Conservation (phyloP, 2,329 filamentous ascomycete species). For the Myotisia sp. region DNA sequence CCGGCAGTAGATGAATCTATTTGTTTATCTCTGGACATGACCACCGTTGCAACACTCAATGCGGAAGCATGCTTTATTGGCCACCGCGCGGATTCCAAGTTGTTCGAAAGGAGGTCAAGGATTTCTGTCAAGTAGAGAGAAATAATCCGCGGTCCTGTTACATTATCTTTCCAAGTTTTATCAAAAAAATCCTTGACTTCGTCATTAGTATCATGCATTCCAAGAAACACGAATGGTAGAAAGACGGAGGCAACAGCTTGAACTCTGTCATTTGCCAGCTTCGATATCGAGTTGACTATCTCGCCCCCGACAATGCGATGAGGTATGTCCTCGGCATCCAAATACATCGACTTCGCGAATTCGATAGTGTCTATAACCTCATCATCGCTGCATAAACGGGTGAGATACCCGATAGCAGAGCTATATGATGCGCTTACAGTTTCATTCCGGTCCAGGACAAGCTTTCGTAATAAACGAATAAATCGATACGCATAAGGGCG, state of each 20-base stretch:
- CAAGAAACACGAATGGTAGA: constrained; percentile 77
- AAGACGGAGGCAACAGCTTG: constrained; percentile 58
- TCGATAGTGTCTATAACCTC: constrained; percentile 41
- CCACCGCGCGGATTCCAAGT: constrained; percentile 74
- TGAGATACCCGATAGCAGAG: constrained; percentile 69
- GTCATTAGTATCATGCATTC: constrained; percentile 69
- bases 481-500: constrained; percentile 61
- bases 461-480: constrained; percentile 62
- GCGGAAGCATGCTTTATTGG: constrained; percentile 78
- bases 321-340: constrained; percentile 62
- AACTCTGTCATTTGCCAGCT: constrained; percentile 80
- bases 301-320: constrained; percentile 66
- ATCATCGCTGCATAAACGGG: constrained; percentile 49
- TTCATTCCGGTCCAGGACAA: constrained; percentile 81
- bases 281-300: constrained; percentile 67
- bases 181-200: constrained; percentile 66
- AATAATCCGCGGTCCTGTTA: constrained; percentile 69
- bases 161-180: constrained; percentile 81
- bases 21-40: constrained; percentile 20
- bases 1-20: constrained; percentile 1
- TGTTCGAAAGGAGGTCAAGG: constrained; percentile 47
- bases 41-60: constrained; percentile 60
- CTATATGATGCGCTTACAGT: constrained; percentile 86
- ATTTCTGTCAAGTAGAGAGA: constrained; percentile 78
- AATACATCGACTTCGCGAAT: constrained; percentile 57